Base-by-base conservation (phyloP, 441 rosid genomes). In the Gossypium davidsonii region DNA sequence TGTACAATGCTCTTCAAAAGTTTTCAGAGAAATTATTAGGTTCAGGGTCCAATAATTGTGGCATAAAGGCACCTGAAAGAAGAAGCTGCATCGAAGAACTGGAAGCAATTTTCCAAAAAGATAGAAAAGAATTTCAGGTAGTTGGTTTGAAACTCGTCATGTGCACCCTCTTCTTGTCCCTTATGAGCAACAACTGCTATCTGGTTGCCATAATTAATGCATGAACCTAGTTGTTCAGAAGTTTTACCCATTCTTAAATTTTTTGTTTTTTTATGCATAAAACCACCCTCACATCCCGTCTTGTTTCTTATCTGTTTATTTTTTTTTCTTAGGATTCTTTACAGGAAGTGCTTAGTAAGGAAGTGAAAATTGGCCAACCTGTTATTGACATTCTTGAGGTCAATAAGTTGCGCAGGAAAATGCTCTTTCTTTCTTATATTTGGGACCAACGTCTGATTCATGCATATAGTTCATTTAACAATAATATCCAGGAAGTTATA, bases 361-460 rank as follows among this genome's bases (percentile, higher is more conserved):
- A 81, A 44, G 74, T 26, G 53, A 85, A 70, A 72, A 73, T 79
- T 73, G 89, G 85, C 75, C 81, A 78, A 68, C 83, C 82, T 77
- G 79, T 71, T 59, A 72, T 83, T 74, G 95, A 90, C 77, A 85
- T 90, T 82, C 93, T 90, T 70, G 87, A 88, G 85, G 77, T 90
- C 74, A 88, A 90, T 71, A 84, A 83, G 67, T 78, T 88, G 63
- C 80, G 87, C 75, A 83, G 90, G 75, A 83, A 84, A 81, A 74
- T 90, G 52, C 80, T 88, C 65, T 83, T 90, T 71, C 86, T 80
- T 71, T 85, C 89, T 49, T 83, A 82, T 74, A 83, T 86, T 67
- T 90, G 93, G 95, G 93, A 90, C 79, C 90, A 85, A 71, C 86
- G 79, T 67, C 89, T 90, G 68, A 76, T 82, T 52, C 82, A 75